Evolutionary conservation across 495 filamentous ascomycete species (phyloP).

Genomic region (Neurospora sp.): DNA sequence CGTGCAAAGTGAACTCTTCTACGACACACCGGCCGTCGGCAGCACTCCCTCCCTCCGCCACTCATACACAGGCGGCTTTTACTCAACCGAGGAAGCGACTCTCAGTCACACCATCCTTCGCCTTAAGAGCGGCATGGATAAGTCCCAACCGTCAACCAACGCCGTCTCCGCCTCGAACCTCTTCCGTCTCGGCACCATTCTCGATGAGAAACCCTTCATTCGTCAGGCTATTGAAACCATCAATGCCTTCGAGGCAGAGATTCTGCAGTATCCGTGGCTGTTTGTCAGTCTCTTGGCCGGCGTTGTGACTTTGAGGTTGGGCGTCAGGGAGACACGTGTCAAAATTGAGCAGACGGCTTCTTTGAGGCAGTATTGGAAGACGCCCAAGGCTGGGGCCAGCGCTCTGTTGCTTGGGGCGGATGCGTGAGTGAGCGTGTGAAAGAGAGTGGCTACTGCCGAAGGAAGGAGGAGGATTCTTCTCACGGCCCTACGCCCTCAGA

Average conservation of each 20-base stretch:
- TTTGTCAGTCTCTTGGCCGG: conserved; percentile 70
- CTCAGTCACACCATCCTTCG: conserved; percentile 72
- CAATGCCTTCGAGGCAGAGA: conserved; percentile 77
- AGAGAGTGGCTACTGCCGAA: not conserved
- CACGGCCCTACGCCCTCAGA: not conserved
- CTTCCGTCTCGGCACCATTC: conserved; percentile 60
- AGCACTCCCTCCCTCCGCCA: conserved; percentile 28
- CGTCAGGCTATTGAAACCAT: conserved; percentile 62
- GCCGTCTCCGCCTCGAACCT: conserved; percentile 76
- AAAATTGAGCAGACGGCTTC: not conserved
- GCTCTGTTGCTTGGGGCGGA: not conserved
- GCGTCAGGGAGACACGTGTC: conserved; percentile 14
- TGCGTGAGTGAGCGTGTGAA: not conserved
- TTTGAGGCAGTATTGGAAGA: not conserved
- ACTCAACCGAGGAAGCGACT: conserved; percentile 58
- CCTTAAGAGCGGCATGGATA: conserved; percentile 89
- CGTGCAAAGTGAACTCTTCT: conserved; percentile 59
- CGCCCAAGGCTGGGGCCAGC: not conserved
- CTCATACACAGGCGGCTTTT: conserved; percentile 60
- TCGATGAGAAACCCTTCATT: conserved; percentile 56
- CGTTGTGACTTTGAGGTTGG: conserved; percentile 59
- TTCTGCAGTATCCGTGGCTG: conserved; percentile 84
- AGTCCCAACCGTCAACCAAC: conserved; percentile 79
- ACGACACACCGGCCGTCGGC: conserved; percentile 35
- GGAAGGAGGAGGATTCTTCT: not conserved